Percentiles rank a stretch among this genome's conserved stretches.
These are phyloP conservation scores for Chlorella sp. DNA, from an alignment of 139 green algal species.

Conservation along the genomic window DNA sequence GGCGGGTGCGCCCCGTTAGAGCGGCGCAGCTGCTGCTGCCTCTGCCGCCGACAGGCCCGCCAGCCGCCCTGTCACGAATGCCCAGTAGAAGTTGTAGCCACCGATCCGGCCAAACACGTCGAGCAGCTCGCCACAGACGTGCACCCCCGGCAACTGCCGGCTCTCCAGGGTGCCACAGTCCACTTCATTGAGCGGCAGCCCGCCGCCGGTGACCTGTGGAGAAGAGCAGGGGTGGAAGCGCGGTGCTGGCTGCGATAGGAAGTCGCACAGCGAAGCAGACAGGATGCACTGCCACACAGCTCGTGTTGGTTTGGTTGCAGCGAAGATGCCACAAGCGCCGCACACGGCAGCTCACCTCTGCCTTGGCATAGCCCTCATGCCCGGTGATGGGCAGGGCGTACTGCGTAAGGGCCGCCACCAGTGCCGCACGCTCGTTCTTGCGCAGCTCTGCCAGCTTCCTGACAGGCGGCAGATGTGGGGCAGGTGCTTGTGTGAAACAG, in stretches of 20 bases:
- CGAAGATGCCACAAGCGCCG: too few species aligned
- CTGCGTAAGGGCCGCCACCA: conserved; percentile 69
- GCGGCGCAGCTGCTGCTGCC: not conserved
- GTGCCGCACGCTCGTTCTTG: conserved; percentile 56
- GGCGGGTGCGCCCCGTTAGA: not conserved
- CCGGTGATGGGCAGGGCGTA: conserved; percentile 68
- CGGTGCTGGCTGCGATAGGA: too few species aligned
- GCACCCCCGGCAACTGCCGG: conserved; percentile 62
- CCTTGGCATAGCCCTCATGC: conserved; percentile 81
- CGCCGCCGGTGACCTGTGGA: conserved; percentile 77
- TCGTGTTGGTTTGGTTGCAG: too few species aligned
- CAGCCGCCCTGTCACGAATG: conserved; percentile 81
- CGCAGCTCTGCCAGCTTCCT: conserved; percentile 53
- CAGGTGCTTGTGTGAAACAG: too few species aligned
- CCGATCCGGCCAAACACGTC: conserved; percentile 93
- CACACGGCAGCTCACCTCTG: conserved; percentile 37
- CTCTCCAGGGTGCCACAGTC: conserved; percentile 80
- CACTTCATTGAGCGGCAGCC: conserved; percentile 81
- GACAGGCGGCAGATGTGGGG: not conserved
- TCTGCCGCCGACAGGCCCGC: conserved; percentile 72
- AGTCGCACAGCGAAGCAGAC: too few species aligned
- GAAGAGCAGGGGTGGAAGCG: too few species aligned
- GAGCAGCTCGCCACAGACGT: conserved; percentile 88
- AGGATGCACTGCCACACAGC: too few species aligned
- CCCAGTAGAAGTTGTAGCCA: conserved; percentile 96